These are phyloP conservation scores for Phaeosphaeriaceae sp. DNA, from an alignment of 2,329 filamentous ascomycete species.

Conservation along the genomic window DNA sequence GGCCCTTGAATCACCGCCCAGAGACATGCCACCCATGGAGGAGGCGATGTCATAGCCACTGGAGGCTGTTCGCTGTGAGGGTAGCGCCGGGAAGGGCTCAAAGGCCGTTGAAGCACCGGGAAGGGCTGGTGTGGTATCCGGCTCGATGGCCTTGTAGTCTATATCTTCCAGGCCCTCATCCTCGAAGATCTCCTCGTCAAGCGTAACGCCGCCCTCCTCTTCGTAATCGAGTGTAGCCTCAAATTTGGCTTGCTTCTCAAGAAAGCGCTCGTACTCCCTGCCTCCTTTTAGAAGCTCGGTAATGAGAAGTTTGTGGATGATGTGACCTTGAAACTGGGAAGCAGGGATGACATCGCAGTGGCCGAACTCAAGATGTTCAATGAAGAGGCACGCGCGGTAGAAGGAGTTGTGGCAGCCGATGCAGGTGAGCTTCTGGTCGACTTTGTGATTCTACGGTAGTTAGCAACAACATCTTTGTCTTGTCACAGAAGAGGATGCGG, in stretches of 20 bases:
- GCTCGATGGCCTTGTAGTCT: constrained; percentile 34
- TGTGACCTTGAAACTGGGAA: constrained; percentile 56
- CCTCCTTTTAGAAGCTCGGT: constrained; percentile 38
- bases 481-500: not conserved
- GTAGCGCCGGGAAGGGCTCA: constrained; percentile 30
- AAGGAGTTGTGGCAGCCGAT: constrained; percentile 61
- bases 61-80: constrained; percentile 8
- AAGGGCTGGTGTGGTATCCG: constrained; percentile 16
- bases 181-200: constrained; percentile 24
- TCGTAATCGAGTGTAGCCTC: constrained; percentile 38
- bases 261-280: constrained; percentile 28
- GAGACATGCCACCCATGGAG: constrained; percentile 21
- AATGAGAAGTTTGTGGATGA: constrained; percentile 60
- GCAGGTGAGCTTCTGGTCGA: constrained; percentile 61
- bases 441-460: constrained; percentile 54
- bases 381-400: constrained; percentile 56
- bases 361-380: constrained; percentile 64
- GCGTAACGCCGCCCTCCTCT: constrained; percentile 32
- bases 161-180: constrained; percentile 27
- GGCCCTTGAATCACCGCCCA: constrained; percentile 17
- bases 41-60: constrained; percentile 13
- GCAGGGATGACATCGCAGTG: constrained; percentile 56
- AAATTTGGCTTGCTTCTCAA: constrained; percentile 38
- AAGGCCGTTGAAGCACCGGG: constrained; percentile 1
- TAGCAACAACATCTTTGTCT: constrained; percentile 7